These are phyloP conservation scores for Chaetomium sp. DNA, from an alignment of 2,329 filamentous ascomycete species.

Conservation along the genomic window DNA sequence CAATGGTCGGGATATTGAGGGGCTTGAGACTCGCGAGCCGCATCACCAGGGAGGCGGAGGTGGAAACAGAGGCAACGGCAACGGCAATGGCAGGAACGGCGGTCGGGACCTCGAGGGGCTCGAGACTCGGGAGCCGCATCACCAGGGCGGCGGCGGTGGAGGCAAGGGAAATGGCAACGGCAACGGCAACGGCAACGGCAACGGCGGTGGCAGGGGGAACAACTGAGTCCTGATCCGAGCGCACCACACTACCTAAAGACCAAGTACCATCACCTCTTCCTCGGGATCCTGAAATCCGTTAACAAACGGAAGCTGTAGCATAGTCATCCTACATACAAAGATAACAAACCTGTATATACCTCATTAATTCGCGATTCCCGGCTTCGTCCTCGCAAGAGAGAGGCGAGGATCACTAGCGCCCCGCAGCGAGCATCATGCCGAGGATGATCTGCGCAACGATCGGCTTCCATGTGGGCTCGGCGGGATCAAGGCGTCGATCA, in stretches of 20 bases:
- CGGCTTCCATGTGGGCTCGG: neutral
- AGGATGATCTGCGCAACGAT: neutral
- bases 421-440: neutral
- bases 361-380: neutral
- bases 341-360: neutral
- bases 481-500: neutral
- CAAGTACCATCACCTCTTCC: too few relatives aligned
- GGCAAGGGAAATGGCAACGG: neutral
- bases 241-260: too few relatives aligned
- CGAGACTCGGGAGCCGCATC: conserved; percentile 13
- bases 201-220: neutral
- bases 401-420: too few relatives aligned
- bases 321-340: neutral
- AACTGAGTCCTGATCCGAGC: neutral
- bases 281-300: neutral
- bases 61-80: neutral
- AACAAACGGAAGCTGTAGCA: neutral
- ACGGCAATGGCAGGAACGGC: conserved; percentile 3
- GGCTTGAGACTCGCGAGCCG: conserved; percentile 14
- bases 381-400: neutral
- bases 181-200: conserved; percentile 10
- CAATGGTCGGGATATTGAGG: conserved; percentile 1
- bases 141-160: neutral
- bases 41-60: conserved; percentile 2
- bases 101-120: conserved; percentile 9